Conservation (phyloP, 805 yeast genomes). For the Kregervanrija delftensis region DNA sequence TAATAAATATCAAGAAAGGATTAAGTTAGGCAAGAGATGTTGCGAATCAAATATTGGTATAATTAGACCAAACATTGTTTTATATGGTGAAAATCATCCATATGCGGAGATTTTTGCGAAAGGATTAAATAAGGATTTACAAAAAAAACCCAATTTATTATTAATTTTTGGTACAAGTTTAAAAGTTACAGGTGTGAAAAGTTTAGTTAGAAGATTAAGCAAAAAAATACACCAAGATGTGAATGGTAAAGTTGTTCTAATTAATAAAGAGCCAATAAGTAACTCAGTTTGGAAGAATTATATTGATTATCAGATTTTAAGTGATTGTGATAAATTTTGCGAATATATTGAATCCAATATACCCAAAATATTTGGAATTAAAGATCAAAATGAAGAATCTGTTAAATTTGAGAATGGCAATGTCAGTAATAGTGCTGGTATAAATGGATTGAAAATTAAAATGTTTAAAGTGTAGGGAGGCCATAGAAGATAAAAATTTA, state of each 20-base stretch:
- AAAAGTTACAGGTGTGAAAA: conserved; percentile 83
- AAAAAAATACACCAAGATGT: conserved; percentile 55
- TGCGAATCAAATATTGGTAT: conserved; percentile 69
- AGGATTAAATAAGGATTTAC: conserved; percentile 61
- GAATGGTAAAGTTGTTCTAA: conserved; percentile 73
- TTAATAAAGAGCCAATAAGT: conserved; percentile 63
- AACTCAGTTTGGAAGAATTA: conserved; percentile 59
- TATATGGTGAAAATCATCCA: conserved; percentile 94
- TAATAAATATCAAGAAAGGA: conserved; percentile 47
- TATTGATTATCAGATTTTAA: conserved; percentile 71
- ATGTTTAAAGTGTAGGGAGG: too few relatives aligned
- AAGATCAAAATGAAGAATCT: neutral
- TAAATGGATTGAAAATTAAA: too few relatives aligned
- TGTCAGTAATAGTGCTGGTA: too few relatives aligned
- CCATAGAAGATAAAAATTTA: too few relatives aligned
- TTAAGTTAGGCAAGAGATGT: conserved; percentile 63
- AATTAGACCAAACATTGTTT: conserved; percentile 81
- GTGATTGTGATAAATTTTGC: conserved; percentile 84
- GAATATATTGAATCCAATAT: conserved; percentile 41
- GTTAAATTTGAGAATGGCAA: too few relatives aligned
- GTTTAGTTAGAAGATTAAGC: conserved; percentile 63
- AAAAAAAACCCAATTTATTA: conserved; percentile 64
- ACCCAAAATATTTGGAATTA: conserved; percentile 52
- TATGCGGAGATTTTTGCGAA: conserved; percentile 70
- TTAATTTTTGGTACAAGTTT: conserved; percentile 91